A percentile compares a stretch with the other conserved stretches of the same genome.
Conservation (phyloP, 2,329 filamentous ascomycete genomes). For the Pyrenochaeta sp. region DNA sequence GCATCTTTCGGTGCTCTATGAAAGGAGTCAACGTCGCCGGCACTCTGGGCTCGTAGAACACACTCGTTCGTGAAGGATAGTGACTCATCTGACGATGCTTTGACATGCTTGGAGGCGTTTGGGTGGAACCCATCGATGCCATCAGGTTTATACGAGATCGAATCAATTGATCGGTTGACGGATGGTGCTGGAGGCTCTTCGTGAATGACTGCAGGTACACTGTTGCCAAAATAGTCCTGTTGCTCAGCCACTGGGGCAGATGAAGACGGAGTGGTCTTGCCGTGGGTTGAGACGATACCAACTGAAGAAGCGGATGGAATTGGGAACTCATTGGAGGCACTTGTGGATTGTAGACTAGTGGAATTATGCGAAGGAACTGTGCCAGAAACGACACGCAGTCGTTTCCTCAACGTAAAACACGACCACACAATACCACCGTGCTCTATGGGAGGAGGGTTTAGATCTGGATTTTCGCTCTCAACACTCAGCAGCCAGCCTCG, state of each 20-base stretch:
- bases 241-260: conserved; percentile 32
- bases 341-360: conserved; percentile 40
- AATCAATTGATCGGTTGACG: conserved; percentile 6
- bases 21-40: conserved; percentile 51
- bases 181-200: conserved; percentile 18
- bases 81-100: conserved; percentile 31
- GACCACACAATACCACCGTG: conserved; percentile 75
- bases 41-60: conserved; percentile 49
- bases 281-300: conserved; percentile 17
- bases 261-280: conserved; percentile 14
- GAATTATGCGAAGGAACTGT: conserved; percentile 14
- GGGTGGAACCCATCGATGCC: conserved; percentile 6
- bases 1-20: conserved; percentile 32
- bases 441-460: conserved; percentile 56
- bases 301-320: conserved; percentile 33
- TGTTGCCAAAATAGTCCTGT: conserved; percentile 53
- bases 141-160: too few species aligned
- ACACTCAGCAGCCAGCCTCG: conserved; percentile 72
- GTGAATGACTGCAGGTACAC: conserved; percentile 19
- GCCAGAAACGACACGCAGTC: conserved; percentile 73
- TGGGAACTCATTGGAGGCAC: conserved; percentile 39
- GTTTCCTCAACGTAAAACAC: conserved; percentile 71
- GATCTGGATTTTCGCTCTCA: conserved; percentile 61
- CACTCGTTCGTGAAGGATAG: conserved; percentile 49
- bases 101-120: conserved; percentile 20